These are phyloP conservation scores for Sophora flavescens DNA, from an alignment of 306 rosid genomes.

Conservation along the genomic window DNA sequence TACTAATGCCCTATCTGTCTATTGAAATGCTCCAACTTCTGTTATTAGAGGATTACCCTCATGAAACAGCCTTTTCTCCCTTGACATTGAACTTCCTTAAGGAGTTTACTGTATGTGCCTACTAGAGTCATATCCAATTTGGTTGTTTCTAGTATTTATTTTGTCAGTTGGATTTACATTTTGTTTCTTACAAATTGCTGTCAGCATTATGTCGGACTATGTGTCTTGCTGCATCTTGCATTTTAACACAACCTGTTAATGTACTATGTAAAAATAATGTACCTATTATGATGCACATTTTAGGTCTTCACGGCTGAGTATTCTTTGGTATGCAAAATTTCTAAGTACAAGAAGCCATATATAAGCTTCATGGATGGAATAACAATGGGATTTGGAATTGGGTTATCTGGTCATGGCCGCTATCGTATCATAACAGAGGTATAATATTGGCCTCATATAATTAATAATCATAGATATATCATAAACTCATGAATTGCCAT, in stretches of 20 bases:
- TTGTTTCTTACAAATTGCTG: constrained; percentile 30
- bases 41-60: constrained; percentile 30
- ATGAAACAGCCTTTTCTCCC: background rate
- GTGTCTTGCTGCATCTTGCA: constrained; percentile 34
- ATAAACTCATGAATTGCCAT: constrained; percentile 18
- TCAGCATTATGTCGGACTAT: constrained; percentile 18
- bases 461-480: constrained; percentile 2
- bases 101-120: constrained; percentile 30
- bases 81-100: constrained; percentile 29
- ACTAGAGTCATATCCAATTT: constrained; percentile 6
- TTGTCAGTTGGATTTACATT: constrained; percentile 18
- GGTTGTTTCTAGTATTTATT: constrained; percentile 34
- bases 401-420: constrained; percentile 95
- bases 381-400: constrained; percentile 98
- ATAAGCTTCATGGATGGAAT: constrained; percentile 95
- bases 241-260: constrained; percentile 40
- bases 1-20: background rate
- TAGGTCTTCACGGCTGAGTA: constrained; percentile 97
- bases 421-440: constrained; percentile 96
- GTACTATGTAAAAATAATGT: constrained; percentile 27
- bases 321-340: constrained; percentile 90
- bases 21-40: constrained; percentile 21
- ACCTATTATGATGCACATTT: constrained; percentile 37
- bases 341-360: constrained; percentile 91
- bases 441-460: constrained; percentile 33